A percentile compares a stretch with the other conserved stretches of the same genome.
Conservation (phyloP, 2,329 filamentous ascomycete genomes). For the Aspergillus sp. region DNA sequence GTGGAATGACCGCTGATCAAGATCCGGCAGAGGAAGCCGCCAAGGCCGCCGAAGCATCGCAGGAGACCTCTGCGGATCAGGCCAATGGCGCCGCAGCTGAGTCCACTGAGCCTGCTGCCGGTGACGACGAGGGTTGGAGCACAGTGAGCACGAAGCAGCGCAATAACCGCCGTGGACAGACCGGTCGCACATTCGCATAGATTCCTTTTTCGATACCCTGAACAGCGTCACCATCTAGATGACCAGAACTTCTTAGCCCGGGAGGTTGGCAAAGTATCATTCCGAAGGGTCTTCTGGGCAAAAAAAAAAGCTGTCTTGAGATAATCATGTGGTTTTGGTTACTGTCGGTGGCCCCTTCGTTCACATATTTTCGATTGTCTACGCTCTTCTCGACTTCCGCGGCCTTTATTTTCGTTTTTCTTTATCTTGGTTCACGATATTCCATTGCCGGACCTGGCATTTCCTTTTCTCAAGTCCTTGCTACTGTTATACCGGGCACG, state of each 20-base stretch:
- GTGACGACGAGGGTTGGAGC: conserved; percentile 42
- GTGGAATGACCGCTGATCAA: conserved; percentile 43
- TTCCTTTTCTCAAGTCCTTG: conserved; percentile 20
- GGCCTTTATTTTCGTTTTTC: not conserved
- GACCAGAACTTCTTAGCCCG: not conserved
- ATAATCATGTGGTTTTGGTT: conserved; percentile 13
- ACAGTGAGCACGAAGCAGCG: conserved; percentile 39
- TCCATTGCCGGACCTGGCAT: conserved; percentile 22
- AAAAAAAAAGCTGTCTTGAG: not conserved
- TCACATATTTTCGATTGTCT: conserved; percentile 11
- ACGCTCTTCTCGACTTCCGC: conserved; percentile 10
- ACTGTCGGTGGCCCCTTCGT: conserved; percentile 17
- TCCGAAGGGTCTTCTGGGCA: not conserved
- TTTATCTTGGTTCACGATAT: conserved; percentile 20
- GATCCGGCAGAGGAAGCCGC: conserved; percentile 42
- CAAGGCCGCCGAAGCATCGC: conserved; percentile 43
- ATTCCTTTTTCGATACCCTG: conserved; percentile 26
- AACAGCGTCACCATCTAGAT: conserved; percentile 5
- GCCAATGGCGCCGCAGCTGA: conserved; percentile 33
- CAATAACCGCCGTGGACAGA: conserved; percentile 37
- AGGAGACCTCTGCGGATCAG: conserved; percentile 43
- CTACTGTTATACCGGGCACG: conserved; percentile 26
- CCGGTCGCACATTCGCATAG: conserved; percentile 33
- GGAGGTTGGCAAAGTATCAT: no score
- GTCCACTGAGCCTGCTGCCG: conserved; percentile 19